Evolutionary conservation across 805 yeast species (phyloP).

Genomic region (Blastobotrys parvus): DNA sequence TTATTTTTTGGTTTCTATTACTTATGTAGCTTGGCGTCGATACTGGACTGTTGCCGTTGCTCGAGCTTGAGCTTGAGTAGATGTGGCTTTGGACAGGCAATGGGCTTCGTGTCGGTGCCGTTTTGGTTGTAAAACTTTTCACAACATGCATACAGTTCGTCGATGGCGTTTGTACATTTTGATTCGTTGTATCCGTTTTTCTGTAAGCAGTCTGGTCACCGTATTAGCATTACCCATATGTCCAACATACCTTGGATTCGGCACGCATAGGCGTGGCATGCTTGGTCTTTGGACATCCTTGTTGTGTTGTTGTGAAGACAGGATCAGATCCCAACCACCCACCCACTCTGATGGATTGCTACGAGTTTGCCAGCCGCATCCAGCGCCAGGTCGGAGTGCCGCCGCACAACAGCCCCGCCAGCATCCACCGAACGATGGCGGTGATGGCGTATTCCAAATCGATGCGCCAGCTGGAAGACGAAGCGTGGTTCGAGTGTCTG

Average conservation of each 20-base stretch:
- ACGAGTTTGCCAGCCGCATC: not conserved
- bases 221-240: constrained; percentile 5
- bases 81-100: constrained; percentile 71
- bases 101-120: constrained; percentile 53
- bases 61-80: constrained; percentile 54
- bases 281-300: constrained; percentile 4
- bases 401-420: not conserved
- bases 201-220: constrained; percentile 51
- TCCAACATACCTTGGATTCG: constrained; percentile 66
- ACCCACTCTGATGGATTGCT: not conserved
- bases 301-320: not conserved
- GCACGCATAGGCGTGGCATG: constrained; percentile 77
- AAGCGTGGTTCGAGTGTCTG: not conserved
- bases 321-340: not conserved
- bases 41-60: constrained; percentile 47
- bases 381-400: not conserved
- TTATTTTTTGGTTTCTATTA: constrained; percentile 2
- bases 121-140: constrained; percentile 49
- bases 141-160: constrained; percentile 69
- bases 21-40: constrained; percentile 46
- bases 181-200: constrained; percentile 59
- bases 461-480: not conserved
- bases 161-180: constrained; percentile 62
- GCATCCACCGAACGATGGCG: not conserved
- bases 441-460: not conserved